Evolutionary conservation across 2,329 filamentous ascomycete genomes (phyloP).

Genomic region (Colletotrichum phormii): DNA sequence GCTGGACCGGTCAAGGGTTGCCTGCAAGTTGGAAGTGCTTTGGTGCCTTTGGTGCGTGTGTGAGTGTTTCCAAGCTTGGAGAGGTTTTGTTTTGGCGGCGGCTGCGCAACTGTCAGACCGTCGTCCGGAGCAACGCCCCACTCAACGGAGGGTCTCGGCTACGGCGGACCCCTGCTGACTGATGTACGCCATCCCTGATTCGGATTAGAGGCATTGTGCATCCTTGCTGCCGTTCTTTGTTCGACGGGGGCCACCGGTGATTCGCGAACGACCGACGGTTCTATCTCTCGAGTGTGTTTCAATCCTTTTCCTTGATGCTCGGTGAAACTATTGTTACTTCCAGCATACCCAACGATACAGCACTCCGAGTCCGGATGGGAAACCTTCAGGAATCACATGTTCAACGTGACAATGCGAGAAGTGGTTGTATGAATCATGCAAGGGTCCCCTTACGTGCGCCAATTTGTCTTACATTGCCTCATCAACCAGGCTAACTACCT

Average conservation of each 20-base stretch:
- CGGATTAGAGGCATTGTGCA: not conserved
- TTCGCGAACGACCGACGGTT: not conserved
- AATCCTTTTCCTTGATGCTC: not conserved
- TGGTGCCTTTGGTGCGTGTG: not conserved
- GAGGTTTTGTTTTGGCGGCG: conserved; percentile 22
- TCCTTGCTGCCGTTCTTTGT: conserved; percentile 18
- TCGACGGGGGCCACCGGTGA: not conserved
- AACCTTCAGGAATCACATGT: conserved; percentile 22
- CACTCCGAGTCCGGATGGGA: not conserved
- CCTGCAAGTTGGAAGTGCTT: too few relatives aligned
- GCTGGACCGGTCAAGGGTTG: too few relatives aligned
- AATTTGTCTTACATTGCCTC: conserved; percentile 10
- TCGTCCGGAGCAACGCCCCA: conserved; percentile 21
- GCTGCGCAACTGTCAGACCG: conserved; percentile 2
- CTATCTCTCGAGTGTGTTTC: not conserved
- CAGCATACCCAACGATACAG: not conserved
- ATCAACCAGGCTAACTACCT: conserved; percentile 6
- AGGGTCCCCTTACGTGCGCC: not conserved
- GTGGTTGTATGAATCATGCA: not conserved
- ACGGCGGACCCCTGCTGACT: not conserved
- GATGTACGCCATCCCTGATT: not conserved
- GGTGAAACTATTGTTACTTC: not conserved
- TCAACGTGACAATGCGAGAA: not conserved
- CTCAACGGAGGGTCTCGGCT: not conserved
- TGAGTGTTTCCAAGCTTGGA: too few relatives aligned